Evolutionary conservation across 306 rosid species (phyloP), one percentile per base, ranked within the genome.

Genomic region (Trifolium pratense): DNA sequence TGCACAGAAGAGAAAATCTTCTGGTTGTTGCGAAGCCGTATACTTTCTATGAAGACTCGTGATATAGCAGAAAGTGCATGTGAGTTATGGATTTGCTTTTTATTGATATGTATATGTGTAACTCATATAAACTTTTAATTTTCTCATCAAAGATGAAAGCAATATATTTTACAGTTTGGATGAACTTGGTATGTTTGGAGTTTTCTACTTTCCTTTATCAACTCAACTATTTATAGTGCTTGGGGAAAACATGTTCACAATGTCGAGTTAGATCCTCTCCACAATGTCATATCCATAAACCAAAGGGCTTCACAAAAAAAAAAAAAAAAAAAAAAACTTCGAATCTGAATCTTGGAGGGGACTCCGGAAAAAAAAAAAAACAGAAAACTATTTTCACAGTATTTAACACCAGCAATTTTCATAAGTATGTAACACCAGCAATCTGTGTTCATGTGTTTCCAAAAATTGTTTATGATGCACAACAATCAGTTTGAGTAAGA

Each of bases 1-100:
- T 79, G 91, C 92, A 86, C 68, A 82, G 88, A 73, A 84, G 75
- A 70, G 84, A 78, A 5, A 45, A 77, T 67, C 82, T 87, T 23
- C 55, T 52, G 34, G 86, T 83, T 58, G 73, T 88, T 37, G 87
- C 89, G 58, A 88, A 59, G 63, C 88, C 88, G 2, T 79, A 5
- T 77, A 36, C 77, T 79, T 77, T 75, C 52, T 46, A 13, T 85
- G 77, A 43, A 72, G 72, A 66, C 31, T 66, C 58, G 0, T 5
- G 51, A 53, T 25, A 17, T 7, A 39, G 49, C 36, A 60, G 60
- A 32, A 55, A 66, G 16, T 26, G 37, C 58, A 10, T 40, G 15
- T 45, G 55, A 45, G 59, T 46, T 43, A 29, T 21, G 39, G 18
- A 6, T 58, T 58, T 58, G 4, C 23, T 49, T 49, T 49, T 49